These are phyloP conservation scores for Coemansia sp. DNA, from an alignment of 371 early-diverging fungal species.

Conservation along the genomic window DNA sequence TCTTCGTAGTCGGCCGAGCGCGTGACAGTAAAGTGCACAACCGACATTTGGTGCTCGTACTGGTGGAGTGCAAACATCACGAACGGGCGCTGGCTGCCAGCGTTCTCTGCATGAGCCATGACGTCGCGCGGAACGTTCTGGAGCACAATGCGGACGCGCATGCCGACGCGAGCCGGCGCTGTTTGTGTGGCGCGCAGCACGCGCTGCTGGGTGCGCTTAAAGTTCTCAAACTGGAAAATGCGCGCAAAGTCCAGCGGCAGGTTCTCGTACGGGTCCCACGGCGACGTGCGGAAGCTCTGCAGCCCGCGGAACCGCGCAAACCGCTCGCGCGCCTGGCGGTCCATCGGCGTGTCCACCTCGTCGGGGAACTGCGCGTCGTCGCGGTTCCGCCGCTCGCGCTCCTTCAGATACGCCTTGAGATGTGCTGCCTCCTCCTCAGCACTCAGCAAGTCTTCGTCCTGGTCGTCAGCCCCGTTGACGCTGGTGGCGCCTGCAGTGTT, in stretches of 20 bases:
- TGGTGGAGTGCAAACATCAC: constrained; percentile 83
- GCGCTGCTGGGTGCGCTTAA: constrained; percentile 69
- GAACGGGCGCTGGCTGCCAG: constrained; percentile 37
- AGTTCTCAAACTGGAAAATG: constrained; percentile 93
- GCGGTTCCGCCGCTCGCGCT: constrained; percentile 66
- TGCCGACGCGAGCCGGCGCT: constrained; percentile 44
- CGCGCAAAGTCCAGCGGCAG: constrained; percentile 91
- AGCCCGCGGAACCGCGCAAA: constrained; percentile 93
- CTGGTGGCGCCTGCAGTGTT: constrained; percentile 36
- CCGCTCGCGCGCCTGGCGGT: constrained; percentile 78
- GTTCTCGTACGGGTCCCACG: constrained; percentile 98
- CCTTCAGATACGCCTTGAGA: constrained; percentile 58
- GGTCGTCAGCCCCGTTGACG: too few relatives aligned
- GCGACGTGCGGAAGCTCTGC: constrained; percentile 87
- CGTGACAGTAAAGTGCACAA: constrained; percentile 75
- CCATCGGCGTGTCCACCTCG: constrained; percentile 91
- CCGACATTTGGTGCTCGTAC: constrained; percentile 91
- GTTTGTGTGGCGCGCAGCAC: constrained; percentile 56
- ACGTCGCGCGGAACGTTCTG: constrained; percentile 26
- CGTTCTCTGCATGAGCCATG: too few relatives aligned
- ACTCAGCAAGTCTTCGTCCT: constrained; percentile 49
- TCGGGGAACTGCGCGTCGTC: constrained; percentile 91
- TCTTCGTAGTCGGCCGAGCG: constrained; percentile 72
- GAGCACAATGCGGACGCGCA: constrained; percentile 45
- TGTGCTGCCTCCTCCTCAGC: constrained; percentile 55